phyloP scores from a whole-genome alignment of 306 rosid species.

The Luffa aegyptiaca region DNA sequence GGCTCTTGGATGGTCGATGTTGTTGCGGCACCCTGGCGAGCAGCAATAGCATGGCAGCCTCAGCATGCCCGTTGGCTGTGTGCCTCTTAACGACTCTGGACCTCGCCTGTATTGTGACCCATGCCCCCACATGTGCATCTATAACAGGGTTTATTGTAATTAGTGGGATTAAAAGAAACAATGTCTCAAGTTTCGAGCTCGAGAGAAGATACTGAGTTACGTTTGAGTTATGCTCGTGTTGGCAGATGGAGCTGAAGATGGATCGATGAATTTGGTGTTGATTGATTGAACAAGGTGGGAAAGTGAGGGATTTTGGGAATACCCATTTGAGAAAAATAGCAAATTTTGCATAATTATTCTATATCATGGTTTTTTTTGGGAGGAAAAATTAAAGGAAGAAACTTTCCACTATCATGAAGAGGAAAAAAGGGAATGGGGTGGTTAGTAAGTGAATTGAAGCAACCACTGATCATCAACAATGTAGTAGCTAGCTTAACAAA shows the following conservation, averaged over 20 bases:
- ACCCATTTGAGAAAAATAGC: neutral
- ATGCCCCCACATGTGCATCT: constrained; percentile 99
- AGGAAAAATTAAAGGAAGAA: neutral
- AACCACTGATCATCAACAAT: neutral
- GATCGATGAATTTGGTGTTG: neutral
- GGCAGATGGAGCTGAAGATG: too few relatives aligned
- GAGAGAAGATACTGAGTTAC: neutral
- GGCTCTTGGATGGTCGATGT: constrained; percentile 87
- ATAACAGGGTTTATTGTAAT: neutral
- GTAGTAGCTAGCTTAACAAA: neutral
- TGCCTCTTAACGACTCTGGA: constrained; percentile 86
- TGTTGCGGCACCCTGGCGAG: constrained; percentile 90
- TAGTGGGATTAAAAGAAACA: neutral
- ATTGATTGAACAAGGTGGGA: neutral
- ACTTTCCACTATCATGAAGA: neutral
- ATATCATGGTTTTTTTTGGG: neutral
- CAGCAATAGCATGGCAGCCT: constrained; percentile 95
- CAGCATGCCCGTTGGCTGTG: constrained; percentile 93
- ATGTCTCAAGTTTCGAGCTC: neutral
- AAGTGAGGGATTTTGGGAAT: neutral
- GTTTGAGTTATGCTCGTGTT: neutral
- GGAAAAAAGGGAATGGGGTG: neutral
- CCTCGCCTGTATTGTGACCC: constrained; percentile 97
- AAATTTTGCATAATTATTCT: neutral
- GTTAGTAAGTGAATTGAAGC: neutral